Conservation (phyloP, 1,284 basidiomycete genomes). For the Singerocomus rubriflavus region DNA sequence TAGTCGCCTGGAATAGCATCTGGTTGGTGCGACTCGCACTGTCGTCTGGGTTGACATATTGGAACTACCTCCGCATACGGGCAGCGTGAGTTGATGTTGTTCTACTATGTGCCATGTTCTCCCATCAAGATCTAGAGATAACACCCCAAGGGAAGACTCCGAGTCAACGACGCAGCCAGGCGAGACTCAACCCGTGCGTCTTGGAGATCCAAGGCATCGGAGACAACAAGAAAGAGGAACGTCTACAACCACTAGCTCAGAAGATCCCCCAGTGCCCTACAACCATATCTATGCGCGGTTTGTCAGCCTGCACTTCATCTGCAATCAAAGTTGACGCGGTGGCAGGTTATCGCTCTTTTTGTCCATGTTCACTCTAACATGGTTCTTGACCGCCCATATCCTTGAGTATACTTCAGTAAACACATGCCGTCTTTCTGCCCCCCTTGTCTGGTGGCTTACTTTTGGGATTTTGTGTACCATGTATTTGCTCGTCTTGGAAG, state of each 20-base stretch:
- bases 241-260: constrained; percentile 15
- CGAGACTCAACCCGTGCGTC: constrained; percentile 14
- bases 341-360: constrained; percentile 58
- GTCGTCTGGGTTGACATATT: constrained; percentile 52
- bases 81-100: constrained; percentile 34
- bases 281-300: constrained; percentile 40
- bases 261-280: constrained; percentile 32
- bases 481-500: constrained; percentile 72
- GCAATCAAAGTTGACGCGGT: constrained; percentile 1
- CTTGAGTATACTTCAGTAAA: constrained; percentile 70
- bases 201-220: constrained; percentile 21
- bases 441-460: constrained; percentile 79
- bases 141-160: constrained; percentile 25
- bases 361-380: constrained; percentile 66
- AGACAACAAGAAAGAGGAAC: constrained; percentile 27
- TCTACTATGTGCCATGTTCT: neutral
- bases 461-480: constrained; percentile 77
- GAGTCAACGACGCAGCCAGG: constrained; percentile 24
- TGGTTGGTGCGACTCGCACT: constrained; percentile 62
- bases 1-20: constrained; percentile 69
- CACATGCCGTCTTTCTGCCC: constrained; percentile 65
- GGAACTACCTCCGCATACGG: constrained; percentile 56
- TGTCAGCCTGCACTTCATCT: constrained; percentile 16
- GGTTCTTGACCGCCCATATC: constrained; percentile 78
- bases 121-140: constrained; percentile 25